These are phyloP conservation scores for Leishmania tarentolae DNA, from an alignment of 208 protist species.

Conservation along the genomic window DNA sequence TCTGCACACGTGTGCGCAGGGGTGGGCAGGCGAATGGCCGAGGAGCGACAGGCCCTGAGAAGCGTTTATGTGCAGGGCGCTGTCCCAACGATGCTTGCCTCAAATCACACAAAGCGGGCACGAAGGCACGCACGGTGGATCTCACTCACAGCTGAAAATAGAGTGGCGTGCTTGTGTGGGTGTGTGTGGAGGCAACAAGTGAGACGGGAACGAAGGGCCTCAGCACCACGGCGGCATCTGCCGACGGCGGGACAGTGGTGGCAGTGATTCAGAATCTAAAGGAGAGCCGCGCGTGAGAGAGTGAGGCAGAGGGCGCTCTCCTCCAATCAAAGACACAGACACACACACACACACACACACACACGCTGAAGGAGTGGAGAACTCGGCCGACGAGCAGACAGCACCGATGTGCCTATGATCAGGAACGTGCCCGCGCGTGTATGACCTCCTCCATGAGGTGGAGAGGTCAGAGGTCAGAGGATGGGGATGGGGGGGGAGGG, in stretches of 20 bases:
- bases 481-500: not conserved
- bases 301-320: not conserved
- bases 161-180: no score
- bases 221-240: no score
- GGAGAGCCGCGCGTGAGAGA: not conserved
- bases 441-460: not conserved
- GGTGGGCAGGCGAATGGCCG: not conserved
- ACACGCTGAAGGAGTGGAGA: not conserved
- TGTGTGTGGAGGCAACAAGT: not conserved
- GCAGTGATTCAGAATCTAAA: not conserved
- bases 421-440: not conserved
- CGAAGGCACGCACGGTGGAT: no score
- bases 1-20: not conserved
- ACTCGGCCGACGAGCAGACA: not conserved
- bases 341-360: constrained; percentile 1
- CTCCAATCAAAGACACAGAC: not conserved
- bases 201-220: no score
- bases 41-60: no score
- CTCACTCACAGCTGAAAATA: not conserved
- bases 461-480: not conserved
- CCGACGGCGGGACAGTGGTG: not conserved
- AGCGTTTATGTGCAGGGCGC: no score
- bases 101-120: not conserved
- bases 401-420: not conserved
- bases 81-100: no score